Percentiles rank a stretch among this genome's conserved stretches.
Evolutionary conservation across 495 filamentous ascomycete species (phyloP).

Genomic region (Aspergillus conjunctus): DNA sequence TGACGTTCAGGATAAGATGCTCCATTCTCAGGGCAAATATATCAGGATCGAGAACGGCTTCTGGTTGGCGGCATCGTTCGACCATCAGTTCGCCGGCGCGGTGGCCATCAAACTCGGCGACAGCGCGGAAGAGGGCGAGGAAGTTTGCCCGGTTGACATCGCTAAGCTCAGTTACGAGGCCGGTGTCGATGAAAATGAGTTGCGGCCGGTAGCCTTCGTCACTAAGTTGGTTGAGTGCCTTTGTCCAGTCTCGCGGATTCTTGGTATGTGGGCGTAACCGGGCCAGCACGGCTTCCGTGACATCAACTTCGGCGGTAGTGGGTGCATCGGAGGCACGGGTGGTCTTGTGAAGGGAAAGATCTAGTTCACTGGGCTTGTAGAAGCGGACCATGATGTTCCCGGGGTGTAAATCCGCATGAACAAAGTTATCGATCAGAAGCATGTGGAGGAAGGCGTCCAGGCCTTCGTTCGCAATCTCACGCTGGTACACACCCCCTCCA

Average conservation of each 20-base stretch:
- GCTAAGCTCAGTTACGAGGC: constrained; percentile 93
- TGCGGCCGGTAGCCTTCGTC: constrained; percentile 90
- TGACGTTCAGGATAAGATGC: constrained; percentile 87
- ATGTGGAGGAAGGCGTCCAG: constrained; percentile 98
- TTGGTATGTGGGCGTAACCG: constrained; percentile 73
- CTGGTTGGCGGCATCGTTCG: constrained; percentile 87
- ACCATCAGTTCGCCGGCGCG: constrained; percentile 95
- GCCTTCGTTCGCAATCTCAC: constrained; percentile 93
- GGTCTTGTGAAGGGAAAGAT: constrained; percentile 58
- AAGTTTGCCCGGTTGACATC: constrained; percentile 86
- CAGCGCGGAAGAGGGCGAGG: constrained; percentile 90
- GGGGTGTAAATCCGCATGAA: constrained; percentile 97
- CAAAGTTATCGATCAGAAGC: constrained; percentile 96
- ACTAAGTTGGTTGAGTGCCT: constrained; percentile 76
- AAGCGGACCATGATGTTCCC: constrained; percentile 99
- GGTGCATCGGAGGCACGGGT: constrained; percentile 56
- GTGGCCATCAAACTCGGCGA: constrained; percentile 97
- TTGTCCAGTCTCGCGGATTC: constrained; percentile 67
- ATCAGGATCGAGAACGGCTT: constrained; percentile 82
- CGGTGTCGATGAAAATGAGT: constrained; percentile 96
- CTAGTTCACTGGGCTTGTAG: constrained; percentile 77
- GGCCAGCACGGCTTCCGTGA: constrained; percentile 82
- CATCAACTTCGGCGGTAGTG: constrained; percentile 60
- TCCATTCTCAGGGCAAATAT: constrained; percentile 96
- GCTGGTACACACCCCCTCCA: constrained; percentile 89